Conservation (phyloP, 2,329 filamentous ascomycete species). For the Curvularia verruculosa region DNA sequence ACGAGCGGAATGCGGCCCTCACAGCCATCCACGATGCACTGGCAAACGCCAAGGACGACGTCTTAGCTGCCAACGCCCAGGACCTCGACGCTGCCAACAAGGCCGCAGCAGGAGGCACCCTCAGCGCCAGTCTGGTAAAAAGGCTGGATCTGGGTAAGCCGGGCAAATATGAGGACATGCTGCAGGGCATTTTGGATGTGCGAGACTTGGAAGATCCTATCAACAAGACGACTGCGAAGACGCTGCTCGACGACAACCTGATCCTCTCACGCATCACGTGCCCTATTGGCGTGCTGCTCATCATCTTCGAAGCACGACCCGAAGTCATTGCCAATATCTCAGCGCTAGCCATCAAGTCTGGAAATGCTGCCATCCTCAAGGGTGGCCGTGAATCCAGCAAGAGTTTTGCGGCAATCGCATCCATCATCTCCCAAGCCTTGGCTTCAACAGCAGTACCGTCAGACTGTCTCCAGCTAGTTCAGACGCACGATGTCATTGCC, state of each 20-base stretch:
- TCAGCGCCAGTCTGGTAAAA: conserved; percentile 84
- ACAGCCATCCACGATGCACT: conserved; percentile 83
- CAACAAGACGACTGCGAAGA: conserved; percentile 82
- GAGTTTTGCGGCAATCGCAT: conserved; percentile 91
- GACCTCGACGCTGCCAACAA: conserved; percentile 78
- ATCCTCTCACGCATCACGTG: conserved; percentile 86
- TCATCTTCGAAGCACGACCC: conserved; percentile 97
- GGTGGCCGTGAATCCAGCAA: conserved; percentile 94
- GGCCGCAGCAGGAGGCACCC: conserved; percentile 74
- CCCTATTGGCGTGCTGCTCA: conserved; percentile 94
- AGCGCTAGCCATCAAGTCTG: conserved; percentile 92
- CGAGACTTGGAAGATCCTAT: conserved; percentile 83
- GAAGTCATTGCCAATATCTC: conserved; percentile 99
- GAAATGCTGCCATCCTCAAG: conserved; percentile 95
- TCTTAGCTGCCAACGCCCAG: conserved; percentile 83
- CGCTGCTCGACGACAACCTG: conserved; percentile 83
- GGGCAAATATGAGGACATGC: conserved; percentile 97
- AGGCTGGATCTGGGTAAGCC: conserved; percentile 82
- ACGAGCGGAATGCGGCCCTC: conserved; percentile 82
- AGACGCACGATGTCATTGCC: conserved; percentile 87
- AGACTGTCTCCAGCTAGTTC: conserved; percentile 89
- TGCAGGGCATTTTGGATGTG: conserved; percentile 92
- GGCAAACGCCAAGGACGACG: conserved; percentile 69
- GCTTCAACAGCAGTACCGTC: conserved; percentile 76
- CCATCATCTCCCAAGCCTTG: conserved; percentile 80